Evolutionary conservation across 441 rosid species (phyloP).

Genomic region (Pelargonium australe): DNA sequence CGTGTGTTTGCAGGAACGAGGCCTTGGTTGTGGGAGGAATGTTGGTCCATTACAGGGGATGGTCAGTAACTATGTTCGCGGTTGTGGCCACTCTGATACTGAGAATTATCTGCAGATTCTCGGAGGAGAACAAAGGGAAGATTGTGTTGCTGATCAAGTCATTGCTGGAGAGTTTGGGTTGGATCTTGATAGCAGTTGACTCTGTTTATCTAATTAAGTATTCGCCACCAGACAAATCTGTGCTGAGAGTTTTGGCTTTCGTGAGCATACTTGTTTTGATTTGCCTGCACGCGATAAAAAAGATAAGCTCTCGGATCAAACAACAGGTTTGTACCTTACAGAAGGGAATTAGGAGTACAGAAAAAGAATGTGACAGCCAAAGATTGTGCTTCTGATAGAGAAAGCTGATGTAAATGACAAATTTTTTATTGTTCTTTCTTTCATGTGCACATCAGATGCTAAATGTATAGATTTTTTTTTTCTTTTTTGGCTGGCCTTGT

Average conservation of each 20-base stretch:
- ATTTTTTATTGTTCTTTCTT: not conserved
- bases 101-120: constrained; percentile 46
- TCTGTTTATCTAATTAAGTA: constrained; percentile 37
- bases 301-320: constrained; percentile 23
- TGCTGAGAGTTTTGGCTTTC: constrained; percentile 29
- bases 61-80: constrained; percentile 52
- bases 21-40: constrained; percentile 58
- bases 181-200: constrained; percentile 42
- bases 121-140: constrained; percentile 23
- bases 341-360: not conserved
- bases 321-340: not conserved
- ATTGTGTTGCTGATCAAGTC: constrained; percentile 26
- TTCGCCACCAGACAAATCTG: constrained; percentile 38
- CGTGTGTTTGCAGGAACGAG: constrained; percentile 66
- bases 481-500: not conserved
- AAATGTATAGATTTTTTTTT: not conserved
- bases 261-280: constrained; percentile 44
- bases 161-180: constrained; percentile 34
- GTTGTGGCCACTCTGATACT: constrained; percentile 46
- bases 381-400: not conserved
- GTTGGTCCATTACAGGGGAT: constrained; percentile 48
- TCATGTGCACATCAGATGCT: not conserved
- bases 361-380: not conserved
- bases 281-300: constrained; percentile 40
- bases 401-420: not conserved